These are phyloP conservation scores for Dictyophora rubrovolvata DNA, from an alignment of 768 basidiomycete genomes.

Conservation along the genomic window DNA sequence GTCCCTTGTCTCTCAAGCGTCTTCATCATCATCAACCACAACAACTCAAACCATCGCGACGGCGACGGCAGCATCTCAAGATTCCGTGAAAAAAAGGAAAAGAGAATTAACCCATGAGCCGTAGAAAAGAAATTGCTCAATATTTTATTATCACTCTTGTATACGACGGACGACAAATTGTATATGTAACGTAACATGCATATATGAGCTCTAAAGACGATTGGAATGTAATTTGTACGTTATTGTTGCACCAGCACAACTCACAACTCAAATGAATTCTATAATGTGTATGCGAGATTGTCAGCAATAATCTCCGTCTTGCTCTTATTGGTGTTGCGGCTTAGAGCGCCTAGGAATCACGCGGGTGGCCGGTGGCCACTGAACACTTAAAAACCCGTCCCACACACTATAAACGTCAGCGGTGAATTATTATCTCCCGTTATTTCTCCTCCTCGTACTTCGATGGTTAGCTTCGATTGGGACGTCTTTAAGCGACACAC, in stretches of 20 bases:
- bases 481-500: background rate
- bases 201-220: background rate
- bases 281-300: background rate
- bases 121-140: background rate
- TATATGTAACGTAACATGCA: background rate
- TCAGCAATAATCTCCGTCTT: background rate
- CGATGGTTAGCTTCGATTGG: background rate
- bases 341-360: too few relatives aligned
- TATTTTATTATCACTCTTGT: background rate
- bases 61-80: background rate
- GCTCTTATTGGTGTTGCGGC: too few relatives aligned
- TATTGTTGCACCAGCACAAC: background rate
- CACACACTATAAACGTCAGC: too few relatives aligned
- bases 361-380: too few relatives aligned
- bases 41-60: background rate
- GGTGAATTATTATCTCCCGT: background rate
- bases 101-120: background rate
- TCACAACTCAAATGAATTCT: too few relatives aligned
- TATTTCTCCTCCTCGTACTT: background rate
- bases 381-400: too few relatives aligned
- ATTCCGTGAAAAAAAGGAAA: constrained; percentile 2
- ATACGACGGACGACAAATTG: background rate
- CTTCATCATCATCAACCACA: background rate
- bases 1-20: too few relatives aligned
- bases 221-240: background rate